A percentile compares a stretch with the other conserved stretches of the same genome.
Evolutionary conservation across 2,329 filamentous ascomycete genomes (phyloP).

Genomic region (Botrytis squamosa): DNA sequence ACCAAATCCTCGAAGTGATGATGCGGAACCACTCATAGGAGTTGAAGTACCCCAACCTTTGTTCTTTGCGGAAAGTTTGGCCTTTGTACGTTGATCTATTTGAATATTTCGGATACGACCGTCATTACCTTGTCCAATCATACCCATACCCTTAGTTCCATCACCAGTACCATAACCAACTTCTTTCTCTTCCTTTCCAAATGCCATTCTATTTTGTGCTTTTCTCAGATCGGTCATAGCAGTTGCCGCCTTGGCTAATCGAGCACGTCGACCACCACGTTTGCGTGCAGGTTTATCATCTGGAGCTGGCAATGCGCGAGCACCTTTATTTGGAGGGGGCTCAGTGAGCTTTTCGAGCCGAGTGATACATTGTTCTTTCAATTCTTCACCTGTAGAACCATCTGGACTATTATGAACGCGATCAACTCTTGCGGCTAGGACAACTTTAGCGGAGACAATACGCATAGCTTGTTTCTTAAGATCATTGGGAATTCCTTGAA

Average conservation of each 20-base stretch:
- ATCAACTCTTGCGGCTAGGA: conserved; percentile 90
- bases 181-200: conserved; percentile 93
- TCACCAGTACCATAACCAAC: conserved; percentile 87
- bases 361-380: conserved; percentile 79
- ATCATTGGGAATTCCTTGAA: conserved; percentile 79
- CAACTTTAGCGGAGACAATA: conserved; percentile 88
- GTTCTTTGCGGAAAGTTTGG: conserved; percentile 91
- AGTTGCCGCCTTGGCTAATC: conserved; percentile 94
- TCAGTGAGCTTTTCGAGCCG: conserved; percentile 91
- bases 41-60: conserved; percentile 85
- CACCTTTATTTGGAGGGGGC: conserved; percentile 83
- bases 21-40: conserved; percentile 65
- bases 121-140: conserved; percentile 87
- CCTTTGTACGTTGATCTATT: conserved; percentile 88
- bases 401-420: conserved; percentile 78
- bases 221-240: conserved; percentile 97
- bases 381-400: conserved; percentile 76
- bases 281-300: conserved; percentile 95
- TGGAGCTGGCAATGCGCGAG: conserved; percentile 81
- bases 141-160: conserved; percentile 82
- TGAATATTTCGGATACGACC: conserved; percentile 86
- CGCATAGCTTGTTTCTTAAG: conserved; percentile 92
- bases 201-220: conserved; percentile 92
- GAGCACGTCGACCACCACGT: conserved; percentile 81
- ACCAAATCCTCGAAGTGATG: conserved; percentile 77